phyloP scores from a whole-genome alignment of 1,139 yeast genomes.

The Lodderomyces margitis region DNA sequence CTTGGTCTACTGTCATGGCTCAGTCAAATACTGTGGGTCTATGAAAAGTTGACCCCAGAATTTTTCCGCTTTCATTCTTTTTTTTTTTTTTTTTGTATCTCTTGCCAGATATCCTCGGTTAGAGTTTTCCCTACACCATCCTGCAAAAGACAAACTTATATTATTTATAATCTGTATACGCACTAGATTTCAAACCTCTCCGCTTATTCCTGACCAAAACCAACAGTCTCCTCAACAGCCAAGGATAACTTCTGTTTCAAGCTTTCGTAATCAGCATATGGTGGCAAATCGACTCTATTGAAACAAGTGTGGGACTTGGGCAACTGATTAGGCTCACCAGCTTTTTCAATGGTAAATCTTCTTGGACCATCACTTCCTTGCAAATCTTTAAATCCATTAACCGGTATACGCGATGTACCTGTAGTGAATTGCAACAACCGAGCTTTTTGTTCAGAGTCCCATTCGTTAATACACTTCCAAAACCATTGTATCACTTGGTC shows the following conservation, averaged over 20 bases:
- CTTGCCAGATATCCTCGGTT: too few relatives aligned
- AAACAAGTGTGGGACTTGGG: slow-evolving; percentile 97
- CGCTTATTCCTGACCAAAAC: slow-evolving; percentile 88
- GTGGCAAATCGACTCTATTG: slow-evolving; percentile 90
- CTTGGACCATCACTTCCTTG: slow-evolving; percentile 99
- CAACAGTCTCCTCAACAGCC: slow-evolving; percentile 93
- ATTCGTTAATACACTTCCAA: slow-evolving; percentile 89
- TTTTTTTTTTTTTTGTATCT: too few relatives aligned
- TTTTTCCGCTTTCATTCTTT: too few relatives aligned
- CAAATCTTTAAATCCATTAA: slow-evolving; percentile 95
- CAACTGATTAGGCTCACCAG: slow-evolving; percentile 88
- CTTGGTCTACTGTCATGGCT: not conserved
- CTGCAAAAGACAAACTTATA: too few relatives aligned
- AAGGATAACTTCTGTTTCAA: slow-evolving; percentile 77
- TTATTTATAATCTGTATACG: too few relatives aligned
- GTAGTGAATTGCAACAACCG: slow-evolving; percentile 94
- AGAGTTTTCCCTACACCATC: too few relatives aligned
- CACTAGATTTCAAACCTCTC: not conserved
- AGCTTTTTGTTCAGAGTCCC: slow-evolving; percentile 97
- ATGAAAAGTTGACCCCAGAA: too few relatives aligned
- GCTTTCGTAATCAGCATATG: slow-evolving; percentile 70
- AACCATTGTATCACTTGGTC: slow-evolving; percentile 98
- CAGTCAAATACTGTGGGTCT: too few relatives aligned
- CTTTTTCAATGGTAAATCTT: slow-evolving; percentile 95
- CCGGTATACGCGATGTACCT: slow-evolving; percentile 98